These are phyloP conservation scores for Brettanomyces bruxellensis DNA, from an alignment of 805 yeast genomes.

Conservation along the genomic window DNA sequence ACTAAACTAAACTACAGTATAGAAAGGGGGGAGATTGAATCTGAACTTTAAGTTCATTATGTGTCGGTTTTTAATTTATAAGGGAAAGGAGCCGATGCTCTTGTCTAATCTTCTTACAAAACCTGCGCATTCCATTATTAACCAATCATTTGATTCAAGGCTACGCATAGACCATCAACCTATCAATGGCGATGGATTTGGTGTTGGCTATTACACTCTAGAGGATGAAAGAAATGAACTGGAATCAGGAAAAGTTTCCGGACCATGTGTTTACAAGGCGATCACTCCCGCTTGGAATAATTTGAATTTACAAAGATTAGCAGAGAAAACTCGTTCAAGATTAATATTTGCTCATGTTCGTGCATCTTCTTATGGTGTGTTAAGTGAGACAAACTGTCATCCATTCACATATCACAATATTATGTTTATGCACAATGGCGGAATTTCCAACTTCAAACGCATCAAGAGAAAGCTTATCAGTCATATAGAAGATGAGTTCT, in stretches of 20 bases:
- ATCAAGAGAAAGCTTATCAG: conserved; percentile 68
- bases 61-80: conserved; percentile 91
- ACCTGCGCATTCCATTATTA: conserved; percentile 96
- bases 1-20: too few species aligned
- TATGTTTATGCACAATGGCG: conserved; percentile 98
- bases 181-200: conserved; percentile 97
- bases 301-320: conserved; percentile 73
- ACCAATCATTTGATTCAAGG: conserved; percentile 89
- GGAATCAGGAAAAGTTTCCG: conserved; percentile 15
- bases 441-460: conserved; percentile 58
- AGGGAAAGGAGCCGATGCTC: conserved; percentile 82
- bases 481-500: conserved; percentile 72
- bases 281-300: conserved; percentile 99
- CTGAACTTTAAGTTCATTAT: conserved; percentile 26
- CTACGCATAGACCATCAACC: conserved; percentile 85
- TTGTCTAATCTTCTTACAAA: conserved; percentile 81
- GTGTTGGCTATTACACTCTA: conserved; percentile 84
- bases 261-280: conserved; percentile 89
- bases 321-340: conserved; percentile 78
- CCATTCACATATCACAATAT: conserved; percentile 83
- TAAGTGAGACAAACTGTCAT: conserved; percentile 94
- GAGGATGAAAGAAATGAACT: conserved; percentile 30
- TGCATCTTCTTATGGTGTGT: conserved; percentile 91
- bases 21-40: too few species aligned
- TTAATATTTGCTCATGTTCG: conserved; percentile 92